Percentiles rank a stretch among this genome's conserved stretches.
These are phyloP conservation scores for Amborella trichopoda DNA, from an alignment of 164 flowering plant species.

Conservation along the genomic window DNA sequence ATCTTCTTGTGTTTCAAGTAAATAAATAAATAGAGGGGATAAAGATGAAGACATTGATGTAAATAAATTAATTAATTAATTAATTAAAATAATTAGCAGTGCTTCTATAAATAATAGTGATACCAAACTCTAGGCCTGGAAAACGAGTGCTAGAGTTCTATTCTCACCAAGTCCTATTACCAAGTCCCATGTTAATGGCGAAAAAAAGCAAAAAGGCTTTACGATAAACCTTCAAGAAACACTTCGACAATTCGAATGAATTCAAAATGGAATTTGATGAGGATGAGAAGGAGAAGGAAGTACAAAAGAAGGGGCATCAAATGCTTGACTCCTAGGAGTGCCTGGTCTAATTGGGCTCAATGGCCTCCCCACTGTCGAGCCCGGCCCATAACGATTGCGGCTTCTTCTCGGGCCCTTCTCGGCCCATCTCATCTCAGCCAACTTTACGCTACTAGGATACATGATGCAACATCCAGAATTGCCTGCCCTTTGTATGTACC, in stretches of 20 bases:
- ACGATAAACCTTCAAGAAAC: background rate
- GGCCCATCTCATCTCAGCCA: conserved; percentile 52
- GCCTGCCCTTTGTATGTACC: conserved; percentile 62
- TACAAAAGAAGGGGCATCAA: conserved; percentile 16
- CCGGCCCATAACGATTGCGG: conserved; percentile 12
- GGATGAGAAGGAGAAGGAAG: conserved; percentile 15
- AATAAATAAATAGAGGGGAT: no score
- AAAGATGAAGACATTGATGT: no score
- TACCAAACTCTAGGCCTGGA: no score
- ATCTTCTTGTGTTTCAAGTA: no score
- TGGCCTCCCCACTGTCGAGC: conserved; percentile 12
- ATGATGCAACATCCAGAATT: conserved; percentile 28
- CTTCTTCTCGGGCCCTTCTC: conserved; percentile 52
- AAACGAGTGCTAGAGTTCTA: no score
- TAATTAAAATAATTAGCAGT: no score
- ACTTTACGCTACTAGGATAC: conserved; percentile 31
- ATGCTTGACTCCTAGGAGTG: conserved; percentile 7
- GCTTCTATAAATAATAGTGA: no score
- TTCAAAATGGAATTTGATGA: conserved; percentile 18
- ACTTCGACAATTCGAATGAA: background rate
- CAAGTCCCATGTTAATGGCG: no score
- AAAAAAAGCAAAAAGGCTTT: background rate
- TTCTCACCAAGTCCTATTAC: no score
- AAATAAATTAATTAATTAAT: no score
- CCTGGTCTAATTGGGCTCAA: conserved; percentile 14